Conservation (phyloP, 768 basidiomycete genomes). For the Macrolepiota fuliginosa region DNA sequence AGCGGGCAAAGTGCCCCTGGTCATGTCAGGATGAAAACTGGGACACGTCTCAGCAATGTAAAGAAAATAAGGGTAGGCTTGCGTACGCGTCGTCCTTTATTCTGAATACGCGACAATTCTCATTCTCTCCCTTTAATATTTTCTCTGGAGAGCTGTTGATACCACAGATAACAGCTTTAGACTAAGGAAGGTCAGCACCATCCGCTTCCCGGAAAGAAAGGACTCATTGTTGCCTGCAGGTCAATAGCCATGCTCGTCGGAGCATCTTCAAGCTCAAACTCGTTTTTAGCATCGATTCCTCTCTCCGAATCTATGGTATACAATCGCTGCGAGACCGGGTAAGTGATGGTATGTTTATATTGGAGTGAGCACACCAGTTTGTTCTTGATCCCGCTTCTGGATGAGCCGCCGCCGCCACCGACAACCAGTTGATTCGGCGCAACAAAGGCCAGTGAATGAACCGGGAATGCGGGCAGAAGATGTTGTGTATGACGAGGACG, state of each 20-base stretch:
- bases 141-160: slow-evolving; percentile 75
- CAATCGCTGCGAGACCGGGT: slow-evolving; percentile 49
- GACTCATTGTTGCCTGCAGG: slow-evolving; percentile 42
- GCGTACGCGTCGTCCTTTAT: slow-evolving; percentile 60
- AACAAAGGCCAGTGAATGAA: slow-evolving; percentile 84
- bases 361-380: slow-evolving; percentile 61
- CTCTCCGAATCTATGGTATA: slow-evolving; percentile 58
- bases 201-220: background rate
- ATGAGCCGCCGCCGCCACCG: slow-evolving; percentile 89
- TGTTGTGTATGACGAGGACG: slow-evolving; percentile 79
- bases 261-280: slow-evolving; percentile 85
- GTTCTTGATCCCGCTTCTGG: slow-evolving; percentile 90
- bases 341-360: background rate
- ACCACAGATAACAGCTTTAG: slow-evolving; percentile 70
- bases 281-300: slow-evolving; percentile 53
- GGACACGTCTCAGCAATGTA: background rate
- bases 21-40: slow-evolving; percentile 3
- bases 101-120: slow-evolving; percentile 79
- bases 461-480: slow-evolving; percentile 78
- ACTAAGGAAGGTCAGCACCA: slow-evolving; percentile 24
- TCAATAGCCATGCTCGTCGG: slow-evolving; percentile 93
- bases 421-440: slow-evolving; percentile 70
- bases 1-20: slow-evolving; percentile 56
- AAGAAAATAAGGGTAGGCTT: background rate
- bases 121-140: slow-evolving; percentile 65